Conservation (phyloP, 805 yeast species). For the Cyberlindnera veronae region DNA sequence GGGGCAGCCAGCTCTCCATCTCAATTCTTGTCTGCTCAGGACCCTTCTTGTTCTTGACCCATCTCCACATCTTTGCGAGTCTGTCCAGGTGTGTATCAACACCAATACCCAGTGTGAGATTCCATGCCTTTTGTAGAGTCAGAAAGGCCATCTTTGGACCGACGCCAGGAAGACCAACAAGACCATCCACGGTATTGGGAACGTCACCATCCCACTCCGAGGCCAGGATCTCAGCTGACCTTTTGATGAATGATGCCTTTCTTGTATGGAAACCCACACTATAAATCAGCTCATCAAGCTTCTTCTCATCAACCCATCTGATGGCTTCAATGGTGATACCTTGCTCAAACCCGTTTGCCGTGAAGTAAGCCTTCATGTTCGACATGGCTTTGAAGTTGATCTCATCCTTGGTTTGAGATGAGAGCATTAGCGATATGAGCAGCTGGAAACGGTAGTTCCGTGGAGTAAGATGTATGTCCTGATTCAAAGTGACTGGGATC, state of each 20-base stretch:
- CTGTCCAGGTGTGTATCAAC: conserved; percentile 91
- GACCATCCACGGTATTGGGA: conserved; percentile 64
- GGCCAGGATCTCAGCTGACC: conserved; percentile 50
- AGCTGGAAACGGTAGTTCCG: conserved; percentile 62
- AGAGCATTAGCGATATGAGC: conserved; percentile 76
- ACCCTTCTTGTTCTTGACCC: conserved; percentile 56
- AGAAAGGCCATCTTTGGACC: conserved; percentile 95
- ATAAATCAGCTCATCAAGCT: conserved; percentile 61
- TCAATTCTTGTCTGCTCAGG: conserved; percentile 75
- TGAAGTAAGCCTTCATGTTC: conserved; percentile 48
- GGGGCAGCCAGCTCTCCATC: conserved; percentile 72
- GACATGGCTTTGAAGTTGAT: conserved; percentile 71
- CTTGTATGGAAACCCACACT: conserved; percentile 86
- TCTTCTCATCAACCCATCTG: conserved; percentile 45
- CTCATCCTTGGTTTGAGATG: conserved; percentile 91
- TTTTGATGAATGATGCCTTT: conserved; percentile 68
- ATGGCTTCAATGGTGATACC: conserved; percentile 61
- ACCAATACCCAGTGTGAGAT: conserved; percentile 75
- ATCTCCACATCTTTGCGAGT: conserved; percentile 72
- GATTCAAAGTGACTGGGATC: conserved; percentile 38
- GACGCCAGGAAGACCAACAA: conserved; percentile 78
- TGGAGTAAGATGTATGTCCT: conserved; percentile 30
- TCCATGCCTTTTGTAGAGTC: conserved; percentile 81
- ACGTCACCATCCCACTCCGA: conserved; percentile 60
- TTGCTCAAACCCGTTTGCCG: conserved; percentile 37